phyloP scores from a whole-genome alignment of 148 eudicot species.

The Pharnaceum exiguum region DNA sequence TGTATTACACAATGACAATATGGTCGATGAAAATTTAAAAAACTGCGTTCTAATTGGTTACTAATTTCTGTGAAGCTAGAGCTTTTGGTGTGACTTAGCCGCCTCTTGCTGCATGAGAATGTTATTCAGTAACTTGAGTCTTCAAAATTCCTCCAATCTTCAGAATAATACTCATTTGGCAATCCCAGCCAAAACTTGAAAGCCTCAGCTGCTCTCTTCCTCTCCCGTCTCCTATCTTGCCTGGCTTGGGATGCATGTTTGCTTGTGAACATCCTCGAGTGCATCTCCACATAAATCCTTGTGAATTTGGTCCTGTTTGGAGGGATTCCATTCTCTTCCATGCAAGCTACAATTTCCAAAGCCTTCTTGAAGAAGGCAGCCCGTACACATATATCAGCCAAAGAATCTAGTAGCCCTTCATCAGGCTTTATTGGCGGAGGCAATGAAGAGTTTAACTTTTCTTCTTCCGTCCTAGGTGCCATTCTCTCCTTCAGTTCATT shows the following conservation, averaged over 20 bases:
- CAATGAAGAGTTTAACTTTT: constrained; percentile 20
- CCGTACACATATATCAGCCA: constrained; percentile 91
- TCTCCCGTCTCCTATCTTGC: constrained; percentile 74
- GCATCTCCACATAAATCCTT: constrained; percentile 96
- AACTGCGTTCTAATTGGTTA: neutral
- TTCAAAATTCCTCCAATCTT: constrained; percentile 84
- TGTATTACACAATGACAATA: constrained; percentile 5
- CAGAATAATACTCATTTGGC: constrained; percentile 81
- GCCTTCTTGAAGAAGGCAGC: constrained; percentile 95
- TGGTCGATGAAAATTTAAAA: constrained; percentile 3
- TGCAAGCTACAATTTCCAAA: constrained; percentile 92
- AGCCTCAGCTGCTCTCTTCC: constrained; percentile 94
- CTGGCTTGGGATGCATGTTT: constrained; percentile 93
- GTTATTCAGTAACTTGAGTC: too few species aligned
- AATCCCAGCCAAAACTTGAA: constrained; percentile 95
- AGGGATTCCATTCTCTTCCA: constrained; percentile 85
- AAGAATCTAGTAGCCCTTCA: constrained; percentile 67
- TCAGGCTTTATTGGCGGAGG: constrained; percentile 60
- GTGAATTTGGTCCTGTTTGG: constrained; percentile 84
- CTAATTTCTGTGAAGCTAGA: neutral
- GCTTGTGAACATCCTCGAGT: constrained; percentile 95
- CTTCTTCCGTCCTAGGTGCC: constrained; percentile 27
- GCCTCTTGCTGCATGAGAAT: neutral
- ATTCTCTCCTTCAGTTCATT: constrained; percentile 88
- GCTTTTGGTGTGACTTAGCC: neutral